Percentiles rank a stretch among this genome's conserved stretches.
These are phyloP conservation scores for Leavenworthia alabamica DNA, from an alignment of 345 rosid species.

Conservation along the genomic window DNA sequence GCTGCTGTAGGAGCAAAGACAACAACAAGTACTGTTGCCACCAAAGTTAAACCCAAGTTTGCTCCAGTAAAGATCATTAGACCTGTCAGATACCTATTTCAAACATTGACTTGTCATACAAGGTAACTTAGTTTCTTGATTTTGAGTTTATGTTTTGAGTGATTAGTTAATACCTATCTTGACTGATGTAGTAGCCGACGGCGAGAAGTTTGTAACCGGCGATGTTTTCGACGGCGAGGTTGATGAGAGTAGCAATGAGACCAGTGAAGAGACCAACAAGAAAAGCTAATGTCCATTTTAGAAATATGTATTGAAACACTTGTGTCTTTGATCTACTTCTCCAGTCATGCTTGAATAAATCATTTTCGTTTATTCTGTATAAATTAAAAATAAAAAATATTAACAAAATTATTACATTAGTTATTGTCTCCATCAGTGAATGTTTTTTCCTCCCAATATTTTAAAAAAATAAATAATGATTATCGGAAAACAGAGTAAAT, in stretches of 20 bases:
- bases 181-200: slow-evolving; percentile 47
- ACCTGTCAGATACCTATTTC: slow-evolving; percentile 55
- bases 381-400: background rate
- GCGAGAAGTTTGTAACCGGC: slow-evolving; percentile 94
- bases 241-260: slow-evolving; percentile 72
- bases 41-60: slow-evolving; percentile 53
- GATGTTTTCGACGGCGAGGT: slow-evolving; percentile 88
- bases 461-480: background rate
- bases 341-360: slow-evolving; percentile 94
- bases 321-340: slow-evolving; percentile 81
- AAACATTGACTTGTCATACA: slow-evolving; percentile 14
- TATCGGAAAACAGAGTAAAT: slow-evolving; percentile 7
- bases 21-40: slow-evolving; percentile 70
- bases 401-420: background rate
- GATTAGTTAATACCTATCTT: slow-evolving; percentile 41
- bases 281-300: slow-evolving; percentile 76
- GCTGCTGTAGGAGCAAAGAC: slow-evolving; percentile 91
- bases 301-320: slow-evolving; percentile 69
- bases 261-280: slow-evolving; percentile 88
- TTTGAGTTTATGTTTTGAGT: background rate
- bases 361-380: slow-evolving; percentile 87
- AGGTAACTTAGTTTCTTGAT: slow-evolving; percentile 16
- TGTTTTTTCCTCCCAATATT: background rate
- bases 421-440: slow-evolving; percentile 13
- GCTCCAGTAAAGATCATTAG: slow-evolving; percentile 47